Base-by-base conservation (phyloP, 768 basidiomycete species). In the Ramaria sp. region DNA sequence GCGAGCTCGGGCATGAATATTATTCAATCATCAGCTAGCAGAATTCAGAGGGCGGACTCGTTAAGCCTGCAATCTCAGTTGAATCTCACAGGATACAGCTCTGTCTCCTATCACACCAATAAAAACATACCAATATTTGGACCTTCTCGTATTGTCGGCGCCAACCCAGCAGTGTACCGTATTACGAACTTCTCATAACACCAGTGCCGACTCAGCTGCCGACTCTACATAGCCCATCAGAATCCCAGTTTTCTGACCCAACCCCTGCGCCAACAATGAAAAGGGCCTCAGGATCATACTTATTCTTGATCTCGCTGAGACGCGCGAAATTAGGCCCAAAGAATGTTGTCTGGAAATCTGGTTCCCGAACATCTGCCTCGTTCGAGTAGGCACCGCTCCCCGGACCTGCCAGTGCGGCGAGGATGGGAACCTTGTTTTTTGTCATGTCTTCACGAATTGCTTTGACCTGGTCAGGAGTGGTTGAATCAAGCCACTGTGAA, bases 271-370 rank as follows among this genome's bases (percentile, higher is more conserved):
- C 51, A 19, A 69, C 70, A 49, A 72, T 69, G 53, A 71, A 72
- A 17, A 71, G 57, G 45, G 69, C 70, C 1, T 53, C 54, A n/a
- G 68, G 67, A 54, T 72, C 71, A 54, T 71, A 72, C 34, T 53
- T 57, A 6, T 49, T 47, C 59, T 71, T 73, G 51, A 71, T 66
- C 11, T 2, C 24, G 43, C 65, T 66, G n/a, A 72, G 59, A 48
- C 59, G 66, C 13, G 52, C 59, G 46, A 71, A 72, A 45, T 71
- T 71, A 4, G 66, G 59, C n/a, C 72, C 71, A 59, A 63, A 73
- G 61, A 70, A 69, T 1, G 68, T 68, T n/a, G 63, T 61, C 39
- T 61, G 64, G 62, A 70, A 71, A 46, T 68, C 57, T 0, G 62
- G 58, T 57, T 73, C 70, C 7, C 64, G 58, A 2, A 62, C 51